phyloP scores from a whole-genome alignment of 83 land plant genomes.

The Isoetes engelmannii region DNA sequence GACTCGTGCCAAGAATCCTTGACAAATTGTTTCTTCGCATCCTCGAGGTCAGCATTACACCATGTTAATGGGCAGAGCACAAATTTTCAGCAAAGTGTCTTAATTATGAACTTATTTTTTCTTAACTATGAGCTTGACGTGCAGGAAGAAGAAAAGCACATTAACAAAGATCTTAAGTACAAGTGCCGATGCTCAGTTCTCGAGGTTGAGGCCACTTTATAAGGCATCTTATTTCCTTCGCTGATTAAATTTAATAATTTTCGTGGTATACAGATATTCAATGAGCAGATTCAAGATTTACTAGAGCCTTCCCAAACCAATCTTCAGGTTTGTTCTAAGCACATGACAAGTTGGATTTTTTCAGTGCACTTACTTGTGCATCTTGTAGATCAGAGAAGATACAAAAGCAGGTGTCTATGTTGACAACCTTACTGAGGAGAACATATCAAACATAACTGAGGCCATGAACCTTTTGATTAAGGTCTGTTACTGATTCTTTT shows the following conservation, averaged over 20 bases:
- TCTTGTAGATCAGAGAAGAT: constrained; percentile 1
- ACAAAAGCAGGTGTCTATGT: not conserved
- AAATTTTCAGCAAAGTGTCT: not conserved
- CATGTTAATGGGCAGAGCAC: not conserved
- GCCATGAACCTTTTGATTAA: not conserved
- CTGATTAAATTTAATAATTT: not conserved
- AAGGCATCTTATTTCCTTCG: not conserved
- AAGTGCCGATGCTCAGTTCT: constrained; percentile 27
- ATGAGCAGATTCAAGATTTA: constrained; percentile 87
- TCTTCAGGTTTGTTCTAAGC: constrained; percentile 51
- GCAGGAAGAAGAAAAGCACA: constrained; percentile 23
- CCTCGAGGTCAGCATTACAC: constrained; percentile 17
- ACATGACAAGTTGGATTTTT: not conserved
- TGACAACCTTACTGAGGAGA: constrained; percentile 1
- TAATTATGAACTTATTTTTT: not conserved
- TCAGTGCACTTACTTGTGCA: not conserved
- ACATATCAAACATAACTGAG: not conserved
- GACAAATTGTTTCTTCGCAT: constrained; percentile 34
- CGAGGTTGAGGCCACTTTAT: constrained; percentile 21
- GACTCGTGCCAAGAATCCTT: constrained; percentile 39
- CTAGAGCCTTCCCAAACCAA: constrained; percentile 66
- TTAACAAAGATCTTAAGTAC: constrained; percentile 12
- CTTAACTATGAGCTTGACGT: not conserved
- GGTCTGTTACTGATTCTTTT: not conserved
- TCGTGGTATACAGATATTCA: constrained; percentile 60